Conservation (phyloP, 1,284 basidiomycete genomes). For the Marasmius sp. region DNA sequence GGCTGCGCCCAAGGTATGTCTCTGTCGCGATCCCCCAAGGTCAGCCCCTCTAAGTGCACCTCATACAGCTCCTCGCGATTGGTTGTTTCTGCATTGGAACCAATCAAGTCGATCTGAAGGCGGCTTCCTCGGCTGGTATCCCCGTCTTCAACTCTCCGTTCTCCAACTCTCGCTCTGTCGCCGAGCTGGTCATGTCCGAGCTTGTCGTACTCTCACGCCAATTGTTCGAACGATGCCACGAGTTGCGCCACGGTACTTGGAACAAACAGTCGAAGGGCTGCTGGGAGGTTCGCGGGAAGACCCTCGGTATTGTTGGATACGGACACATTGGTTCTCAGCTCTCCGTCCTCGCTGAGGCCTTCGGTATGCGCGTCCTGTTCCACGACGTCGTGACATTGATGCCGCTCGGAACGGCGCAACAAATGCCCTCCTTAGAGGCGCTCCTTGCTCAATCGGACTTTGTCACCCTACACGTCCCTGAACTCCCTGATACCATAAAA, state of each 20-base stretch:
- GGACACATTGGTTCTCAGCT: conserved; percentile 99
- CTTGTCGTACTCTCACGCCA: conserved; percentile 94
- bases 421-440: conserved; percentile 81
- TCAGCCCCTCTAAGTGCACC: conserved; percentile 7
- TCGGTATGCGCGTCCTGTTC: conserved; percentile 96
- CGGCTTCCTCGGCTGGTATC: conserved; percentile 87
- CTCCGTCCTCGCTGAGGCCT: conserved; percentile 94
- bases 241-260: conserved; percentile 91
- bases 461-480: conserved; percentile 95
- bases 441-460: conserved; percentile 88
- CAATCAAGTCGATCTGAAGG: conserved; percentile 93
- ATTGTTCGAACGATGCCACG: conserved; percentile 85
- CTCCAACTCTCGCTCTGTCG: conserved; percentile 98
- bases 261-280: conserved; percentile 99
- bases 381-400: conserved; percentile 97
- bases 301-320: conserved; percentile 96
- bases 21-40: conserved; percentile 2
- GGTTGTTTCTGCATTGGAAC: conserved; percentile 99
- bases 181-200: conserved; percentile 96
- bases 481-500: conserved; percentile 93
- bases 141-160: conserved; percentile 99
- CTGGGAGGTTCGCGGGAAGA: conserved; percentile 98
- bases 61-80: conserved; percentile 82
- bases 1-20: conserved; percentile 73
- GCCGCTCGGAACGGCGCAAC: conserved; percentile 93